Conservation (phyloP, 2,329 filamentous ascomycete species). For the Pseudocercospora macadamiae region DNA sequence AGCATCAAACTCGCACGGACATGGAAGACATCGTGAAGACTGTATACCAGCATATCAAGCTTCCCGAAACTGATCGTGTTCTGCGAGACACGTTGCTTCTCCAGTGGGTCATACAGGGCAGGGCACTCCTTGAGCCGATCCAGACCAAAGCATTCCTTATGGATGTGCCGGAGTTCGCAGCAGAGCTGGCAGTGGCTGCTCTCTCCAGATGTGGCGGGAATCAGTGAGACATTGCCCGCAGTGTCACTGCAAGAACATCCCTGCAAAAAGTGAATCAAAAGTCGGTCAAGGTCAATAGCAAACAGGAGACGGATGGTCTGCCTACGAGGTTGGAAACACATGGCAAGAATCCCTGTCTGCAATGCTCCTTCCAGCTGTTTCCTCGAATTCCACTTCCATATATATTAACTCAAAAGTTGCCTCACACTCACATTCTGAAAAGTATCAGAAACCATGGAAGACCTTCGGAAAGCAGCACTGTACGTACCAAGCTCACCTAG, state of each 20-base stretch:
- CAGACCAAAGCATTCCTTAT: neutral
- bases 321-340: no score
- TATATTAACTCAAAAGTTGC: no score
- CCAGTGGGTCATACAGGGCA: neutral
- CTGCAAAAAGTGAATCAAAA: no score
- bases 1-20: rapidly evolving
- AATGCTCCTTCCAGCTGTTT: no score
- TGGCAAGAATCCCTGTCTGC: no score
- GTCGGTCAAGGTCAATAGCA: no score
- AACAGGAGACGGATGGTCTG: no score
- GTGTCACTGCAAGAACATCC: no score
- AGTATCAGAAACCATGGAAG: no score
- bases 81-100: neutral
- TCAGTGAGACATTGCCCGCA: no score
- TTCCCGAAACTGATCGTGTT: neutral
- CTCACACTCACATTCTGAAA: neutral
- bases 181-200: neutral
- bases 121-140: neutral
- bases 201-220: neutral
- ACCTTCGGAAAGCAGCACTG: neutral
- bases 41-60: slow-evolving; percentile 7
- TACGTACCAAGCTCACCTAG: neutral
- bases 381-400: no score
- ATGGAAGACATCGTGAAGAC: neutral
- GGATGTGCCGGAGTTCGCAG: neutral